These are phyloP conservation scores for Xylaria arbuscula DNA, from an alignment of 2,329 filamentous ascomycete species.

Conservation along the genomic window DNA sequence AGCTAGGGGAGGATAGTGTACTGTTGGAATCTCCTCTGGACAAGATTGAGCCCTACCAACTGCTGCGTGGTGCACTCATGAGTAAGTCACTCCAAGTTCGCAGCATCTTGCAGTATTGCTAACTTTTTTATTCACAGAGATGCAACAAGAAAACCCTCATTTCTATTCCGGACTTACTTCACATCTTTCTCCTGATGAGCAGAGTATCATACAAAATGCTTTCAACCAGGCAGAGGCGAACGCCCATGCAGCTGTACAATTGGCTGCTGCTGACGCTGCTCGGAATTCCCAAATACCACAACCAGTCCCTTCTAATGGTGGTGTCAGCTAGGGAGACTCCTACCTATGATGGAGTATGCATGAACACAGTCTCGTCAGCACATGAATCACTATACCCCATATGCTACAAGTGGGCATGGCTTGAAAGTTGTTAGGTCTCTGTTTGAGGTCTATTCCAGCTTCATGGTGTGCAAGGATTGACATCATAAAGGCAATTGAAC, in stretches of 20 bases:
- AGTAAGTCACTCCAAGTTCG: constrained; percentile 67
- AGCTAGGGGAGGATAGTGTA: constrained; percentile 91
- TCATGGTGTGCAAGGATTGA: constrained; percentile 20
- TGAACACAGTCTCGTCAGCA: background rate
- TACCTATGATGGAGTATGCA: background rate
- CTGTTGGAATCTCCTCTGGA: constrained; percentile 94
- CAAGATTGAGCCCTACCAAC: constrained; percentile 91
- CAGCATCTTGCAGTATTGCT: constrained; percentile 1
- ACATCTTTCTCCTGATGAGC: constrained; percentile 45
- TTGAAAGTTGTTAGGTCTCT: constrained; percentile 3
- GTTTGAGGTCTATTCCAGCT: constrained; percentile 14
- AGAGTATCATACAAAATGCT: constrained; percentile 41
- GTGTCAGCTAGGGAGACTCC: constrained; percentile 36
- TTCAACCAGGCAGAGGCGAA: constrained; percentile 45
- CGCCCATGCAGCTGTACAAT: constrained; percentile 40
- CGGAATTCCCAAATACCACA: constrained; percentile 29
- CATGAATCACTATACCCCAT: background rate
- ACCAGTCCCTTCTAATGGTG: constrained; percentile 38
- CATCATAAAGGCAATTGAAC: constrained; percentile 22
- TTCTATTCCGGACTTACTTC: constrained; percentile 85
- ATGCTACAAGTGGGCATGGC: constrained; percentile 4
- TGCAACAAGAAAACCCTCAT: constrained; percentile 91
- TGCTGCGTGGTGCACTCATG: constrained; percentile 85
- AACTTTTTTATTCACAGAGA: constrained; percentile 63
- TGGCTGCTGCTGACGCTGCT: constrained; percentile 32